A percentile compares a stretch with the other conserved stretches of the same genome.
Conservation (phyloP, 2,329 filamentous ascomycete genomes). For the Diplocarpon rosae region DNA sequence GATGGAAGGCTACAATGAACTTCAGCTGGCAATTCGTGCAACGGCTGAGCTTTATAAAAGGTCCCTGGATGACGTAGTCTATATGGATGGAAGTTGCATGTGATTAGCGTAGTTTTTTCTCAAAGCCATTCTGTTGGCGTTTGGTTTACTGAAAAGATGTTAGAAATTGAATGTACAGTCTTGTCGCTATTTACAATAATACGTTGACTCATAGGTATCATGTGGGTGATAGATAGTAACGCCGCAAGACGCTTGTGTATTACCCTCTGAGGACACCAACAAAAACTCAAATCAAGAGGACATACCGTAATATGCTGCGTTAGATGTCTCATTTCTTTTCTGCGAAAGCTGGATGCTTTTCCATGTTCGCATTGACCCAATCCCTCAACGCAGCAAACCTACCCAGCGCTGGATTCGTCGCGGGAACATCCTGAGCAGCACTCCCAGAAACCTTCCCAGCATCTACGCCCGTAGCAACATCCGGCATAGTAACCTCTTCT, state of each 20-base stretch:
- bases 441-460: constrained; percentile 7
- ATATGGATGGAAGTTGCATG: too few relatives aligned
- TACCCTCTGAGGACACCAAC: neutral
- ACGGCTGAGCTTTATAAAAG: too few relatives aligned
- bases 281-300: constrained; percentile 3
- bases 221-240: too few relatives aligned
- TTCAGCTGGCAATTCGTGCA: too few relatives aligned
- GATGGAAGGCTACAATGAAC: neutral
- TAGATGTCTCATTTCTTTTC: constrained; percentile 4
- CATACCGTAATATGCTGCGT: neutral
- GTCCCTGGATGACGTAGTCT: too few relatives aligned
- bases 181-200: too few relatives aligned
- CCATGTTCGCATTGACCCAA: constrained; percentile 81
- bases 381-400: constrained; percentile 73
- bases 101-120: too few relatives aligned
- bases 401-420: constrained; percentile 26
- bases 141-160: too few relatives aligned
- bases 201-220: too few relatives aligned
- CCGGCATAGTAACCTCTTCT: neutral
- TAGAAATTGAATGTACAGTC: too few relatives aligned
- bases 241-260: too few relatives aligned
- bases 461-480: constrained; percentile 7
- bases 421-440: constrained; percentile 11
- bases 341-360: constrained; percentile 69
- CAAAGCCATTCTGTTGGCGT: too few relatives aligned